These are phyloP conservation scores for Stachybotrys chlorohalonatus DNA, from an alignment of 2,329 filamentous ascomycete genomes.

Conservation along the genomic window DNA sequence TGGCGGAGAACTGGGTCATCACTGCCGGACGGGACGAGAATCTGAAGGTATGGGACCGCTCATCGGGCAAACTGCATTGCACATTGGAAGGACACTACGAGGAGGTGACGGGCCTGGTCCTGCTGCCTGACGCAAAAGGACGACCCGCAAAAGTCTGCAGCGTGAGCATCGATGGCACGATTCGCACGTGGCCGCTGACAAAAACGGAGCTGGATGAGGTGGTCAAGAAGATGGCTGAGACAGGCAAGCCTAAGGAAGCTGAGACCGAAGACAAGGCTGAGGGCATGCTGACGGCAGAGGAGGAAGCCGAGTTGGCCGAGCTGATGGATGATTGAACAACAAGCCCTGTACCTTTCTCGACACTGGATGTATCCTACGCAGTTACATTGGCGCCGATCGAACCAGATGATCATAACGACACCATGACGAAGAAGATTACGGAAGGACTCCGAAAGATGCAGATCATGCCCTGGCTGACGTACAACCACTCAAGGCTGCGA, in stretches of 20 bases:
- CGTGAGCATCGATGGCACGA: constrained; percentile 81
- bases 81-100: constrained; percentile 80
- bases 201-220: constrained; percentile 46
- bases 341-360: not conserved
- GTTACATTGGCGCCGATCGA: not conserved
- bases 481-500: not conserved
- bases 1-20: constrained; percentile 68
- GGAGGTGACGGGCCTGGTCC: constrained; percentile 73
- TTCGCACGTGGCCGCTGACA: constrained; percentile 73
- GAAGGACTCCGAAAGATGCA: not conserved
- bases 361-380: not conserved
- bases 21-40: constrained; percentile 90
- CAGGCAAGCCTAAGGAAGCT: constrained; percentile 42
- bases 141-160: constrained; percentile 53
- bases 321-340: constrained; percentile 64
- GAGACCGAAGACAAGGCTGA: constrained; percentile 32
- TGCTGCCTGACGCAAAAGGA: constrained; percentile 38
- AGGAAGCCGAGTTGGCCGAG: constrained; percentile 86
- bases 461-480: not conserved
- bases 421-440: not conserved
- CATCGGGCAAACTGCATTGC: constrained; percentile 64
- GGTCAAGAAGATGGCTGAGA: constrained; percentile 34
- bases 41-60: constrained; percentile 77
- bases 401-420: not conserved
- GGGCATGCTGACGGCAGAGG: constrained; percentile 68